These are phyloP conservation scores for Nicotiana tabacum DNA, from an alignment of 257 asterid genomes.

Conservation along the genomic window DNA sequence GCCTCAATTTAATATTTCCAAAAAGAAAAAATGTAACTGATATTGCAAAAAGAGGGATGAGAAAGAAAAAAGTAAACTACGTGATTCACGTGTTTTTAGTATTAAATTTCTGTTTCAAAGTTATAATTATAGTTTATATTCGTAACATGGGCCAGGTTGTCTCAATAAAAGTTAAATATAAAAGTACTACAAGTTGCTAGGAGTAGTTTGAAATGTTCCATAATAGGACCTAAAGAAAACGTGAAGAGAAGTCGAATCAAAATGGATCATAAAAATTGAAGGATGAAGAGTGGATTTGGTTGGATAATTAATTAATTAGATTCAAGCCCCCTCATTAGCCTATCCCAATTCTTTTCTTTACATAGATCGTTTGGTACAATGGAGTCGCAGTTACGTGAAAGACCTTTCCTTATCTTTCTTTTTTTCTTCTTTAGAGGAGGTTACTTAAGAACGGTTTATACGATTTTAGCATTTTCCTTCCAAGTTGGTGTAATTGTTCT, in stretches of 20 bases:
- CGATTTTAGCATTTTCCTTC: not conserved
- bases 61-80: not conserved
- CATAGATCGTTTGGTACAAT: not conserved
- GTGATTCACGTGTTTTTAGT: not conserved
- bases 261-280: not conserved
- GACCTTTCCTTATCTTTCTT: not conserved
- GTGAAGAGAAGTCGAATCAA: not conserved
- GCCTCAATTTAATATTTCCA: not conserved
- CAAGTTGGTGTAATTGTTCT: too few relatives aligned
- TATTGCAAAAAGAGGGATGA: not conserved
- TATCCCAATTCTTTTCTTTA: not conserved
- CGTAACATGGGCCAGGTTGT: conserved; percentile 1
- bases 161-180: not conserved
- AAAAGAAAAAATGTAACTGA: not conserved
- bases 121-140: not conserved
- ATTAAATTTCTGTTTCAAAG: not conserved
- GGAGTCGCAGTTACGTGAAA: not conserved
- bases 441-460: not conserved
- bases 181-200: not conserved
- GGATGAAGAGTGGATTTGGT: not conserved
- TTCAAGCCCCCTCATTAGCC: not conserved
- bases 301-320: not conserved
- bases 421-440: too few relatives aligned
- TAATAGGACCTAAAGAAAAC: not conserved
- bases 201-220: not conserved